Conservation (phyloP, 768 basidiomycete genomes). For the Podaxis rugospora region DNA sequence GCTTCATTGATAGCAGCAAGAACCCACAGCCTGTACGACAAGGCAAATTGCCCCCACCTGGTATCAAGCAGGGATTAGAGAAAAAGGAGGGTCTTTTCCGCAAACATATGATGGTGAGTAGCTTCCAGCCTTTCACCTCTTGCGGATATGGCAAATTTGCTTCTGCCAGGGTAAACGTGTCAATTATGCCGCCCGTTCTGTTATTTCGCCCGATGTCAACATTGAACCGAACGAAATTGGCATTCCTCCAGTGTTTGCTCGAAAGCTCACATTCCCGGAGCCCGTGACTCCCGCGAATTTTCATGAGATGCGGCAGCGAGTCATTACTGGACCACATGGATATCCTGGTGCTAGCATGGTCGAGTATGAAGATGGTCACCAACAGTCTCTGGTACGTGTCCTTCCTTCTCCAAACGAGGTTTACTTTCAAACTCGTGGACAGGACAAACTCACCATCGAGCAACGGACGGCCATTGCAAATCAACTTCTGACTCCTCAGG, state of each 20-base stretch:
- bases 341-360: constrained; percentile 95
- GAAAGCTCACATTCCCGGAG: constrained; percentile 95
- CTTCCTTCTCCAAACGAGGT: neutral
- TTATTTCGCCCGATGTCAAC: constrained; percentile 98
- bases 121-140: neutral
- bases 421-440: neutral
- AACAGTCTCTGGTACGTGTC: constrained; percentile 69
- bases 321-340: constrained; percentile 83
- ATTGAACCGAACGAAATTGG: constrained; percentile 99
- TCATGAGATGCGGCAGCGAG: constrained; percentile 80
- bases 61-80: constrained; percentile 94
- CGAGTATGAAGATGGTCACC: constrained; percentile 90
- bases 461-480: constrained; percentile 95
- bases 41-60: constrained; percentile 87
- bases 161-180: constrained; percentile 88
- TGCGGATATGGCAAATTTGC: neutral
- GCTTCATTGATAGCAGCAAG: constrained; percentile 95
- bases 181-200: constrained; percentile 99
- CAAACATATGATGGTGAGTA: constrained; percentile 96
- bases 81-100: constrained; percentile 99
- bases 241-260: constrained; percentile 94
- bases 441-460: constrained; percentile 86
- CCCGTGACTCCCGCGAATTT: constrained; percentile 93
- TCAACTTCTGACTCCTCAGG: constrained; percentile 88
- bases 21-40: constrained; percentile 82